A percentile compares a stretch with the other conserved stretches of the same genome.
Evolutionary conservation across 2,329 filamentous ascomycete genomes (phyloP).

Genomic region (Aspergillus carbonarius): DNA sequence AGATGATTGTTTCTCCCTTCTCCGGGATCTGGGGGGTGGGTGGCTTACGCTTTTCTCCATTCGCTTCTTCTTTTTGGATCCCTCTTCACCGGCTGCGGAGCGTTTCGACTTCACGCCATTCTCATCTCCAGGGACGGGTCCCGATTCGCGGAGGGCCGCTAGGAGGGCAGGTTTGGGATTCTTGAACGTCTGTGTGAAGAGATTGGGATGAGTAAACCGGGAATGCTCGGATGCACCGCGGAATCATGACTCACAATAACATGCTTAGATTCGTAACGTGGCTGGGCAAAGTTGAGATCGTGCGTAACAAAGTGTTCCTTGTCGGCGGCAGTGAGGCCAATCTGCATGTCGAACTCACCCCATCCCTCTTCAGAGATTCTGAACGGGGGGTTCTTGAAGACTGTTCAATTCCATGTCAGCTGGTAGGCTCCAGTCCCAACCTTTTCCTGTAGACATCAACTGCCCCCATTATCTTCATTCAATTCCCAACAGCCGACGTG

Average conservation of each 20-base stretch:
- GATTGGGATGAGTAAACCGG: background rate
- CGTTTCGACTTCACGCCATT: slow-evolving; percentile 65
- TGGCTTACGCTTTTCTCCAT: slow-evolving; percentile 57
- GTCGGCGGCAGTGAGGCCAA: slow-evolving; percentile 77
- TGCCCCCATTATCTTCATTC: background rate
- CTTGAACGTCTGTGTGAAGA: slow-evolving; percentile 65
- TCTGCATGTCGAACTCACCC: slow-evolving; percentile 97
- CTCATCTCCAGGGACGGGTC: slow-evolving; percentile 73
- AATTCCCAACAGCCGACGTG: background rate
- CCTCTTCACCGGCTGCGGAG: slow-evolving; percentile 55
- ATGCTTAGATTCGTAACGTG: slow-evolving; percentile 81
- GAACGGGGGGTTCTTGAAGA: slow-evolving; percentile 82
- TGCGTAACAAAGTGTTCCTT: slow-evolving; percentile 83
- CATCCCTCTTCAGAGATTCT: slow-evolving; percentile 90
- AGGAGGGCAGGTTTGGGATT: slow-evolving; percentile 89
- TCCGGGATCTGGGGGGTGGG: background rate
- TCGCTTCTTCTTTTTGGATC: slow-evolving; percentile 75
- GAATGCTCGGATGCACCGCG: background rate
- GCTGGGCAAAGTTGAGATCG: slow-evolving; percentile 85
- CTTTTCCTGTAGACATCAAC: background rate
- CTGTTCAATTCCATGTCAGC: slow-evolving; percentile 45
- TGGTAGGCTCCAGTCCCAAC: background rate
- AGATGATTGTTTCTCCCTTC: background rate
- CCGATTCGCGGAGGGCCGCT: slow-evolving; percentile 75
- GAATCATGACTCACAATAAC: slow-evolving; percentile 55